Percentiles rank a stretch among this genome's conserved stretches.
phyloP scores from a whole-genome alignment of 345 rosid species.

The Nasturtium officinale region DNA sequence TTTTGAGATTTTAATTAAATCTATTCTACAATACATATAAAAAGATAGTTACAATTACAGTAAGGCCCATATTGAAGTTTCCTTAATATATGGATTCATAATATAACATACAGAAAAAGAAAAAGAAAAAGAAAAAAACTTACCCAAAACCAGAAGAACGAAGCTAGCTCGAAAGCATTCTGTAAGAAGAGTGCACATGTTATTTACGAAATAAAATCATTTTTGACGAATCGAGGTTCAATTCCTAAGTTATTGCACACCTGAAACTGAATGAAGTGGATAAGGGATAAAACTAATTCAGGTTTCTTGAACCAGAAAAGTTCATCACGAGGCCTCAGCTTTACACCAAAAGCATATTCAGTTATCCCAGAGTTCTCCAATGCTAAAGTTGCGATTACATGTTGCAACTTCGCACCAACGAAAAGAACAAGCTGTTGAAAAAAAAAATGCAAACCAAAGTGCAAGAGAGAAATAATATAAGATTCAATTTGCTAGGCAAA shows the following conservation, averaged over 20 bases:
- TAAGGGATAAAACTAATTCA: slow-evolving; percentile 67
- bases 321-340: slow-evolving; percentile 81
- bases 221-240: neutral
- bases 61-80: neutral
- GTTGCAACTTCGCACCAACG: slow-evolving; percentile 83
- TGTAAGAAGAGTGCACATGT: slow-evolving; percentile 43
- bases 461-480: neutral
- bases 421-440: slow-evolving; percentile 54
- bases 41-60: too few species aligned
- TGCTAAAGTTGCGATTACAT: slow-evolving; percentile 83
- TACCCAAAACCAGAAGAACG: slow-evolving; percentile 99
- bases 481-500: neutral
- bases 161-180: slow-evolving; percentile 95
- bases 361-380: slow-evolving; percentile 72
- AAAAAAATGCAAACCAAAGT: neutral
- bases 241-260: slow-evolving; percentile 39
- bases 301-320: slow-evolving; percentile 98
- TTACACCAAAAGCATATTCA: slow-evolving; percentile 52
- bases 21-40: too few species aligned
- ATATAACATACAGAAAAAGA: neutral
- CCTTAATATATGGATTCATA: neutral
- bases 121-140: too few species aligned
- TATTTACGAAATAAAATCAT: neutral
- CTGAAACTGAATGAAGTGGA: slow-evolving; percentile 96
- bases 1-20: too few species aligned